Percentiles rank a stretch among this genome's conserved stretches.
Evolutionary conservation across 2,329 filamentous ascomycete species (phyloP).

Genomic region (Penicillium sp.): DNA sequence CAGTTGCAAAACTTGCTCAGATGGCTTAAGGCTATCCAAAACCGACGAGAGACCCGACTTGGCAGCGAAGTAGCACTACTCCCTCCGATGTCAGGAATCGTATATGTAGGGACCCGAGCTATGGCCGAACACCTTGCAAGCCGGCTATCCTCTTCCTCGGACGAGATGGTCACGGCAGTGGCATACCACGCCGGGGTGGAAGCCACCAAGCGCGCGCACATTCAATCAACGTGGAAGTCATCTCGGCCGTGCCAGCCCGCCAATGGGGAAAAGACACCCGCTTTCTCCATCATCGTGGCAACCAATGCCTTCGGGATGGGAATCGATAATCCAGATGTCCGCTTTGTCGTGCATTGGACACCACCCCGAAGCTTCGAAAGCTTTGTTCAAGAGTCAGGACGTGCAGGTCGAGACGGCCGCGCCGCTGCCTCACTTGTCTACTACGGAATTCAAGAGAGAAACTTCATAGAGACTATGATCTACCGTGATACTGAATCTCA

Average conservation of each 20-base stretch:
- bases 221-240: conserved; percentile 45
- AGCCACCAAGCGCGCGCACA: conserved; percentile 68
- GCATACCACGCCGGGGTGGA: conserved; percentile 62
- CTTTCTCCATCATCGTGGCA: conserved; percentile 89
- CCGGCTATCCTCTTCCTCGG: conserved; percentile 29
- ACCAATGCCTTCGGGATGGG: conserved; percentile 98
- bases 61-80: conserved; percentile 22
- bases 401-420: conserved; percentile 85
- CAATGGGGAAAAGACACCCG: conserved; percentile 44
- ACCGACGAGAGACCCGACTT: conserved; percentile 61
- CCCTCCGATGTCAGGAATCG: conserved; percentile 47
- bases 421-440: conserved; percentile 86
- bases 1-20: conserved; percentile 73
- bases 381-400: conserved; percentile 92
- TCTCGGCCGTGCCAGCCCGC: conserved; percentile 14
- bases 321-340: conserved; percentile 91
- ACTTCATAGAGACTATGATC: conserved; percentile 58
- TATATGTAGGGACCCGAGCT: conserved; percentile 47
- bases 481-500: conserved; percentile 29
- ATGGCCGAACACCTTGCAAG: conserved; percentile 43
- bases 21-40: conserved; percentile 75
- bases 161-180: conserved; percentile 42
- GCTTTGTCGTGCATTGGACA: conserved; percentile 93
- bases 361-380: conserved; percentile 92
- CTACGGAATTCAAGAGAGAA: conserved; percentile 83